phyloP scores from a whole-genome alignment of 139 green algal genomes.

The Bryopsis sp. region DNA sequence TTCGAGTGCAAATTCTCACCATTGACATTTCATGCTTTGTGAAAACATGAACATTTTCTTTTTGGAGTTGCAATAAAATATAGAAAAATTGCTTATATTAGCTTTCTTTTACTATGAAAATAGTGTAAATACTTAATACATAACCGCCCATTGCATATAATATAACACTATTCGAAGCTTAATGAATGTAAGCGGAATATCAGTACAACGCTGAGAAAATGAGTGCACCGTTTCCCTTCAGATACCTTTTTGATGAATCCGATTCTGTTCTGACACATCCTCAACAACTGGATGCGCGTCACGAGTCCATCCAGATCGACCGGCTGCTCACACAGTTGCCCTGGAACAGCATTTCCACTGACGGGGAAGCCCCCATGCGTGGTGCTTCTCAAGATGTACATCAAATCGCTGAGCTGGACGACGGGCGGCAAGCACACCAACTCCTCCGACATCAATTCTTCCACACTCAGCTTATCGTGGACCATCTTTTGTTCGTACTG shows the following conservation, averaged over 20 bases:
- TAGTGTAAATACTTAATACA: neutral
- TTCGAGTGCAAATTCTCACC: neutral
- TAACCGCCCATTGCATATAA: neutral
- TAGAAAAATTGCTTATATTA: neutral
- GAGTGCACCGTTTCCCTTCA: no score
- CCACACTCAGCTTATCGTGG: slow-evolving; percentile 46
- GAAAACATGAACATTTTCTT: neutral
- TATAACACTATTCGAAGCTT: neutral
- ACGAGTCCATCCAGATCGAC: slow-evolving; percentile 13
- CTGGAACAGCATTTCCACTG: slow-evolving; percentile 21
- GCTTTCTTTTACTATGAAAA: neutral
- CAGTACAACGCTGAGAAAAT: no score
- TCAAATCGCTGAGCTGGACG: slow-evolving; percentile 33
- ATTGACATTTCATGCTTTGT: neutral
- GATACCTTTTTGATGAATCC: neutral
- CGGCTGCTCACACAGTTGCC: neutral
- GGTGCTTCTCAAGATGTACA: slow-evolving; percentile 30
- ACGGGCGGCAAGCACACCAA: slow-evolving; percentile 46
- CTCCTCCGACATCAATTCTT: slow-evolving; percentile 39
- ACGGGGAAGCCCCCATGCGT: slow-evolving; percentile 50
- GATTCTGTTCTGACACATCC: slow-evolving; percentile 15
- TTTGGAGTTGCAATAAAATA: neutral
- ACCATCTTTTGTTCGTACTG: slow-evolving; percentile 29
- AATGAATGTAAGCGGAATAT: no score
- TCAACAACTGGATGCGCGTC: slow-evolving; percentile 10